Conservation (phyloP, 176 grass and related monocot species). For the Zoysia japonica region DNA sequence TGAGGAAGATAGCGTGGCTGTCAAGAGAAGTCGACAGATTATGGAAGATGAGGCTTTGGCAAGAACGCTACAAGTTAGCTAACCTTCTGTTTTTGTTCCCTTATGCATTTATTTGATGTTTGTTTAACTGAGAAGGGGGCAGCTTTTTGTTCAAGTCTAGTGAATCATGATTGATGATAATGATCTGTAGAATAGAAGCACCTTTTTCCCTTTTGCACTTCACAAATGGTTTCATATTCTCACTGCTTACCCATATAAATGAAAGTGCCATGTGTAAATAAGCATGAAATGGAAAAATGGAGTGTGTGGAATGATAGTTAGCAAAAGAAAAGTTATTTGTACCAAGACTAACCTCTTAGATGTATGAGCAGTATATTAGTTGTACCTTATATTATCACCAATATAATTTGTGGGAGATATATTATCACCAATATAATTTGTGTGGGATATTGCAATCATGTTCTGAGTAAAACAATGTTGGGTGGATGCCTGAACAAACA, state of each 20-base stretch:
- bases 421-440: no score
- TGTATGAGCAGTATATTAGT: no score
- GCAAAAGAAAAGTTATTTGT: no score
- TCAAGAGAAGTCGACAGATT: slow-evolving; percentile 68
- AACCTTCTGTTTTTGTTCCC: not conserved
- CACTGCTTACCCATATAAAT: not conserved
- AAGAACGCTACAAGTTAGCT: slow-evolving; percentile 60
- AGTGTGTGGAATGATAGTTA: no score
- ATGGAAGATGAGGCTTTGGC: slow-evolving; percentile 69
- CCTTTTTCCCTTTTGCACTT: not conserved
- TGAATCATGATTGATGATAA: not conserved
- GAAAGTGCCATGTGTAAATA: not conserved
- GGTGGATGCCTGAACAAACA: not conserved
- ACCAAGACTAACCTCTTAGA: no score
- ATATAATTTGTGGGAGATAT: no score
- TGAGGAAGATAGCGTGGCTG: slow-evolving; percentile 37
- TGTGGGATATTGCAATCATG: not conserved
- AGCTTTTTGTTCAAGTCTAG: not conserved
- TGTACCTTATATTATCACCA: no score
- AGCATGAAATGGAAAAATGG: no score
- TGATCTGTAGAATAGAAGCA: not conserved
- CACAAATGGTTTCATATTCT: not conserved
- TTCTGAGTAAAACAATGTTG: slow-evolving; percentile 3
- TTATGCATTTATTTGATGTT: not conserved
- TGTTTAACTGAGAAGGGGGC: not conserved